phyloP scores from a whole-genome alignment of 2,329 filamentous ascomycete genomes.

The Fusarium brevicatenulatum region DNA sequence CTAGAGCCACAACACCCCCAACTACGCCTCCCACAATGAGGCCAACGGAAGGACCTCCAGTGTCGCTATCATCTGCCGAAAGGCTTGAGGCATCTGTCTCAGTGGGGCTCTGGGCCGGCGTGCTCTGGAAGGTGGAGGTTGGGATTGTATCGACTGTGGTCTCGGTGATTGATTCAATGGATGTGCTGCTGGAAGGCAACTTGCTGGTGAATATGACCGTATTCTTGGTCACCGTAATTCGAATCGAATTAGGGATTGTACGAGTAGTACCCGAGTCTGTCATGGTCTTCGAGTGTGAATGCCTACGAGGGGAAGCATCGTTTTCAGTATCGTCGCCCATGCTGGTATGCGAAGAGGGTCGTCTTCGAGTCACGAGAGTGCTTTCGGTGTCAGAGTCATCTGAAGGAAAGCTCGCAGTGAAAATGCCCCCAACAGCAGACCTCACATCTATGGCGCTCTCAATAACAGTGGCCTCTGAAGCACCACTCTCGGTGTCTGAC shows the following conservation, averaged over 20 bases:
- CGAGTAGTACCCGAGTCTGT: conserved; percentile 52
- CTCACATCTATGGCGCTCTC: neutral
- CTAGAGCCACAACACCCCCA: conserved; percentile 44
- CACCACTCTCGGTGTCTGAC: neutral
- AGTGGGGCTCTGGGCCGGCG: conserved; percentile 16
- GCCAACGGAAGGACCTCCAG: conserved; percentile 42
- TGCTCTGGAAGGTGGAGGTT: conserved; percentile 15
- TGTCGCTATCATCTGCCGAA: neutral
- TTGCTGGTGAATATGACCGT: conserved; percentile 47
- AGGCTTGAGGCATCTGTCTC: conserved; percentile 2
- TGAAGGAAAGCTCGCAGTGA: neutral
- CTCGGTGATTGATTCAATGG: conserved; percentile 12
- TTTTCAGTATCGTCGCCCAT: conserved; percentile 5
- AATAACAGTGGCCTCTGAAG: neutral
- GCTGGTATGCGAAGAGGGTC: neutral
- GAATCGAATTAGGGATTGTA: conserved; percentile 49
- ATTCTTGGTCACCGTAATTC: conserved; percentile 50
- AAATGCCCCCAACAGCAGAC: neutral
- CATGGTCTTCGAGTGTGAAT: conserved; percentile 35
- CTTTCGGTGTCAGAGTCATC: neutral
- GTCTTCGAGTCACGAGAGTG: neutral
- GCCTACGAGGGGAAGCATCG: neutral
- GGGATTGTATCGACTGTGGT: conserved; percentile 11
- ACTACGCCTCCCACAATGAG: conserved; percentile 49
- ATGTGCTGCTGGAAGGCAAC: conserved; percentile 23